Evolutionary conservation across 2,329 filamentous ascomycete genomes (phyloP), one percentile per base, ranked within the genome.

Genomic region (Clonostachys sp.): DNA sequence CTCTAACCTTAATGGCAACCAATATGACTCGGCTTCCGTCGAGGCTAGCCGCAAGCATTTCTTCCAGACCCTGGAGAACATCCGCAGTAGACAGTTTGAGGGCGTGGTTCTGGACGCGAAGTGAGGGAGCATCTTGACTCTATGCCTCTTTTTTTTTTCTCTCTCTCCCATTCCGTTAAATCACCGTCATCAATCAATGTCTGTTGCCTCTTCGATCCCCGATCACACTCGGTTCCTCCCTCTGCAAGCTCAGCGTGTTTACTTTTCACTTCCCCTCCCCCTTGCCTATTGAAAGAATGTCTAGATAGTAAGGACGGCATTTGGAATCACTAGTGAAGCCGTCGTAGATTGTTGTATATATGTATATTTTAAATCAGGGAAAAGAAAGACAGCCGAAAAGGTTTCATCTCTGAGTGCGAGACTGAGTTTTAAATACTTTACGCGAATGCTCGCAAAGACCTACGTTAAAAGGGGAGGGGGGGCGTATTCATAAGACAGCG

Each of bases 41-140:
- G 94, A 99, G 61, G 90, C 84, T 53, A 95, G 94, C 52, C 87
- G 87, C 65, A 90, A 89, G 61, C 94, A 99, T 68, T 99, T 99
- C 70, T 81, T 95, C 67, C 84, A 95, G 54, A 99, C 94, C 6
- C 74, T 99, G 59, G 91, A 96, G 52, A 96, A 96, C 62, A 97
- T 99, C 60, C 81, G 83, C 52, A 87, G 87, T 51, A 83, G 95
- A 61, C 91, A 95, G 59, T 97, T 95, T 60, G 94, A 97, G 61
- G 94, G 92, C 2, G 83, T 99, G 39, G 83, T 96, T 50, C 80
- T 89, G 47, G 80, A 86, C 47, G 77, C 78, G 12, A 80, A 63
- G 51, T 71, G 38, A 45, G 16, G 12, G 42, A 35, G 14, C 38
- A 18, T 41, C 8, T 30, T 35, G 44, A 41, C 44, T 33, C 30